Percentiles rank a stretch among this genome's conserved stretches.
Evolutionary conservation across 306 rosid species (phyloP).

Genomic region (Prunus davidiana): DNA sequence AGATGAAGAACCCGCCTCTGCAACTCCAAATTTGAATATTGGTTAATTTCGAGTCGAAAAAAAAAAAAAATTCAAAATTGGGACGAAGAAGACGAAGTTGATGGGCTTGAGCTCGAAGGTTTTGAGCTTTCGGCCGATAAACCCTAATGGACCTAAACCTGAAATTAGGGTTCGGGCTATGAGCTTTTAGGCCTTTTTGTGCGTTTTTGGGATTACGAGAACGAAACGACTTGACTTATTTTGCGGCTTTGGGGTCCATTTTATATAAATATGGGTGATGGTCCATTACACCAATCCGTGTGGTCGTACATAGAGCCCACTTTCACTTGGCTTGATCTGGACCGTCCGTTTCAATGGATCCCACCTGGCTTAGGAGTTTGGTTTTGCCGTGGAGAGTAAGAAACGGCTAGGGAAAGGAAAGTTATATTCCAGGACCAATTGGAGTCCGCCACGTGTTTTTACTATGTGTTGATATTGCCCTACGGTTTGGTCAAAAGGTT

Average conservation of each 20-base stretch:
- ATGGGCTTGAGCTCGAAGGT: slow-evolving; percentile 39
- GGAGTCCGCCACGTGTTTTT: neutral
- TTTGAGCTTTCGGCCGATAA: slow-evolving; percentile 32
- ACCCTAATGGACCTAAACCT: slow-evolving; percentile 49
- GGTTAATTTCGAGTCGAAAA: neutral
- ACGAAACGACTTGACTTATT: neutral
- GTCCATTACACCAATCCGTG: neutral
- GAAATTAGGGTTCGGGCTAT: slow-evolving; percentile 26
- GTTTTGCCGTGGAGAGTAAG: neutral
- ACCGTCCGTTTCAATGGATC: slow-evolving; percentile 1
- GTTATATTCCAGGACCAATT: neutral
- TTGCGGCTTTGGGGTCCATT: neutral
- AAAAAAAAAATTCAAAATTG: neutral
- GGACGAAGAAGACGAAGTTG: slow-evolving; percentile 37
- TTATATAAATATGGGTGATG: neutral
- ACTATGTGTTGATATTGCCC: neutral
- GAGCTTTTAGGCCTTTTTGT: slow-evolving; percentile 27
- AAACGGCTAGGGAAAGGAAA: neutral
- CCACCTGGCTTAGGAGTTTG: neutral
- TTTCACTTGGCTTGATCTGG: neutral
- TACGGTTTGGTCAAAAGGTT: neutral
- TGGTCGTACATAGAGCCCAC: slow-evolving; percentile 11
- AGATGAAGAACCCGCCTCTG: neutral
- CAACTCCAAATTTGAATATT: slow-evolving; percentile 1
- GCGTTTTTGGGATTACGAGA: neutral